Conservation (phyloP, 768 basidiomycete genomes). For the Suillus brevipes region DNA sequence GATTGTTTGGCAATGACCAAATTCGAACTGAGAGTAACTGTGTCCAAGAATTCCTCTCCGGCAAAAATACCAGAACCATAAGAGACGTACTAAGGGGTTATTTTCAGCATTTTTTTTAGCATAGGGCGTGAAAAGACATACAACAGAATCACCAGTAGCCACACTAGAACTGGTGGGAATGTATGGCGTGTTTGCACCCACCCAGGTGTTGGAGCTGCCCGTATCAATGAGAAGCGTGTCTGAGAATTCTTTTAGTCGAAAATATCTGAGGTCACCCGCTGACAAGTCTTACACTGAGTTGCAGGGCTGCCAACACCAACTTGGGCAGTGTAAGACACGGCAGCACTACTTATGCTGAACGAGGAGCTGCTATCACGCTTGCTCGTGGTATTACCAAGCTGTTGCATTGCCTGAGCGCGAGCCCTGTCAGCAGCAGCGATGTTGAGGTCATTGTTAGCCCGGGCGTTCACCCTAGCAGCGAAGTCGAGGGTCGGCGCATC, state of each 20-base stretch:
- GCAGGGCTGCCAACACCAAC: slow-evolving; percentile 28
- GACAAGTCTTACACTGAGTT: slow-evolving; percentile 24
- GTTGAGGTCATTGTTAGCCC: background rate
- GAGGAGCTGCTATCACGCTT: slow-evolving; percentile 14
- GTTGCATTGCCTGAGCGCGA: slow-evolving; percentile 18
- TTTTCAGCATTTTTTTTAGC: slow-evolving; percentile 7
- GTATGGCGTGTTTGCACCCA: slow-evolving; percentile 28
- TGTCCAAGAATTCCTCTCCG: slow-evolving; percentile 21
- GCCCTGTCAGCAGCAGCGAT: slow-evolving; percentile 23
- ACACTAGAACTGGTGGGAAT: slow-evolving; percentile 17
- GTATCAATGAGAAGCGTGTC: slow-evolving; percentile 33
- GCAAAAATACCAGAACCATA: slow-evolving; percentile 23
- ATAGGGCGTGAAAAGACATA: slow-evolving; percentile 11
- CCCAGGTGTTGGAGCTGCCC: slow-evolving; percentile 34
- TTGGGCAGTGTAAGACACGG: slow-evolving; percentile 27
- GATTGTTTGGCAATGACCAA: slow-evolving; percentile 30
- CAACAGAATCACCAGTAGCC: slow-evolving; percentile 20
- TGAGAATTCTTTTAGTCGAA: slow-evolving; percentile 9
- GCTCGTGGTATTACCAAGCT: background rate
- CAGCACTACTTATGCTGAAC: slow-evolving; percentile 19
- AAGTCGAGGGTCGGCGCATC: slow-evolving; percentile 16
- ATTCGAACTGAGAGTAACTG: slow-evolving; percentile 13
- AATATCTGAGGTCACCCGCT: background rate
- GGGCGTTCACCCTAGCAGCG: slow-evolving; percentile 13
- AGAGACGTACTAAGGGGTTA: slow-evolving; percentile 8